phyloP scores from a whole-genome alignment of 2,329 filamentous ascomycete species.

The Knufia fluminis region DNA sequence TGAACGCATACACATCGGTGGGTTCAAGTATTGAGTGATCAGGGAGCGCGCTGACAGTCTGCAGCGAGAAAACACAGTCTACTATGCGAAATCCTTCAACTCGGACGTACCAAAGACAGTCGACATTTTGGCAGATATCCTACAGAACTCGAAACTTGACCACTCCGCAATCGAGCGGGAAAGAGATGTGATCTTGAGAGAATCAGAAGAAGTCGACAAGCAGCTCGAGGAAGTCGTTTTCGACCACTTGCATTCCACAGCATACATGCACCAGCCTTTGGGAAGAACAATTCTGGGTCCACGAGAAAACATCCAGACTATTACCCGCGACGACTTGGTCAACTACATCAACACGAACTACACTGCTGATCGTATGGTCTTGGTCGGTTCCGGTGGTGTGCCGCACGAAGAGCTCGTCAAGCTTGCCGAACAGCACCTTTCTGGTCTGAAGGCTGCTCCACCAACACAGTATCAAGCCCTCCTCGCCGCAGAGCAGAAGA shows the following conservation, averaged over 20 bases:
- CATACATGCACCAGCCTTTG: conserved; percentile 90
- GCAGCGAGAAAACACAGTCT: conserved; percentile 97
- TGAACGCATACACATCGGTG: conserved; percentile 99
- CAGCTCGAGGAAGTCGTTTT: conserved; percentile 99
- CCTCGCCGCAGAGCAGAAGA: conserved; percentile 65
- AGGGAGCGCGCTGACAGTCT: conserved; percentile 16
- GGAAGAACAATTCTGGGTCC: conserved; percentile 96
- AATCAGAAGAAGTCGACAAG: conserved; percentile 99
- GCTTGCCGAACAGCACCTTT: conserved; percentile 94
- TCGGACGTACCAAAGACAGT: conserved; percentile 91
- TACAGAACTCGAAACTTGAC: conserved; percentile 99
- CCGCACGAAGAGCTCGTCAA: conserved; percentile 90
- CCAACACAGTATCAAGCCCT: conserved; percentile 64
- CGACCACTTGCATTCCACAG: conserved; percentile 96
- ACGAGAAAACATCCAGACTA: conserved; percentile 95
- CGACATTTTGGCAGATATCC: conserved; percentile 97
- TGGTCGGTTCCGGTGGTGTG: conserved; percentile 88
- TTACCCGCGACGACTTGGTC: conserved; percentile 78
- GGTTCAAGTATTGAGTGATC: conserved; percentile 28
- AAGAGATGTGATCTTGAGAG: conserved; percentile 94
- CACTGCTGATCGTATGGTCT: conserved; percentile 98
- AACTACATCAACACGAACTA: conserved; percentile 99
- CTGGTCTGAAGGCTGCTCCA: conserved; percentile 63
- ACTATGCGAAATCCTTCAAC: conserved; percentile 99
- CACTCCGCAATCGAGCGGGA: conserved; percentile 86